These are phyloP conservation scores for Croton setiger DNA, from an alignment of 441 rosid species.

Conservation along the genomic window DNA sequence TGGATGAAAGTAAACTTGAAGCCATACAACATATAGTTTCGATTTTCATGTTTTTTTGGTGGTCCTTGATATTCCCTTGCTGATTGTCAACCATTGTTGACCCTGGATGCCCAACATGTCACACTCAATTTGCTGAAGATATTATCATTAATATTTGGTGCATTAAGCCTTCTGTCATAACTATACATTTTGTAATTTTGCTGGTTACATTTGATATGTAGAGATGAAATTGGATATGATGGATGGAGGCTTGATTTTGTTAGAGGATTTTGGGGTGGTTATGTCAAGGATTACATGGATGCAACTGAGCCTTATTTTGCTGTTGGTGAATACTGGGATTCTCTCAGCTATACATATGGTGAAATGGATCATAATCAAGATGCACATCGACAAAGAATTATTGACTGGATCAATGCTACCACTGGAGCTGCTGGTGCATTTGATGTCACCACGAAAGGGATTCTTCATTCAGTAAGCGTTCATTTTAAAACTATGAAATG, in stretches of 20 bases:
- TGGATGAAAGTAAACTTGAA: background rate
- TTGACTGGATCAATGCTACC: slow-evolving; percentile 90
- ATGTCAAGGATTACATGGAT: slow-evolving; percentile 92
- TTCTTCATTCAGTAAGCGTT: slow-evolving; percentile 78
- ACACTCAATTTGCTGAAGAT: background rate
- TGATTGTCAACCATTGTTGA: background rate
- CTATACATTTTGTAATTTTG: slow-evolving; percentile 15
- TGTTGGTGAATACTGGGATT: slow-evolving; percentile 98
- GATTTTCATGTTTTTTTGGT: background rate
- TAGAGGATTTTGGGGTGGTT: slow-evolving; percentile 99
- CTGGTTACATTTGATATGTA: slow-evolving; percentile 33
- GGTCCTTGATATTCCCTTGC: background rate
- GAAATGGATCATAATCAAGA: slow-evolving; percentile 95
- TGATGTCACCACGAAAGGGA: slow-evolving; percentile 97
- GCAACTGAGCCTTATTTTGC: slow-evolving; percentile 80
- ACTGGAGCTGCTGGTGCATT: slow-evolving; percentile 89
- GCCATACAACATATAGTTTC: background rate
- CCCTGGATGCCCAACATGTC: background rate
- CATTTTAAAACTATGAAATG: background rate
- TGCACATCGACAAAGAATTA: slow-evolving; percentile 89
- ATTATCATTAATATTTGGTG: background rate
- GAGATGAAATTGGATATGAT: slow-evolving; percentile 92
- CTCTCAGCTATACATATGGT: slow-evolving; percentile 75
- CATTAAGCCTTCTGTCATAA: background rate
- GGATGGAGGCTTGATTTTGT: slow-evolving; percentile 99